Conservation (phyloP, 352 stramenopile genomes). For the Phytophthora pluvialis region DNA sequence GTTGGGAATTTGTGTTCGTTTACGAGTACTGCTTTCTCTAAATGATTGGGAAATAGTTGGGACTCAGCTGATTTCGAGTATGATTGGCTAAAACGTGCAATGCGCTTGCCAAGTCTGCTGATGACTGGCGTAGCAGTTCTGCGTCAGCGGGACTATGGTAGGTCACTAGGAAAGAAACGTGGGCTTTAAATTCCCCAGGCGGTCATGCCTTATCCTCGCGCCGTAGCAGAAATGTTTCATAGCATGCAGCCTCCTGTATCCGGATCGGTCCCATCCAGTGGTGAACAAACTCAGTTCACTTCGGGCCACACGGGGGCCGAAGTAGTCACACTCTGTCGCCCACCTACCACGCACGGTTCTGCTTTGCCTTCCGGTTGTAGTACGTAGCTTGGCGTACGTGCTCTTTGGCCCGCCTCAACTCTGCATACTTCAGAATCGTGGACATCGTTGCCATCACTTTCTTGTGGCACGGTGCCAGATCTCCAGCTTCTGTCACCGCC, state of each 20-base stretch:
- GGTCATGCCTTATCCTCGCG: background rate
- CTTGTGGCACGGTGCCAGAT: background rate
- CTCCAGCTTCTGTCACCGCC: background rate
- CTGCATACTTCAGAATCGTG: background rate
- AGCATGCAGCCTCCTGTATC: background rate
- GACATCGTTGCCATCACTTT: background rate
- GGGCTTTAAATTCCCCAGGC: background rate
- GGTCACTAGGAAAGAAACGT: background rate
- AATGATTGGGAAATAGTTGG: too few relatives aligned
- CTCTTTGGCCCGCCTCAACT: background rate
- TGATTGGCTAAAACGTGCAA: too few relatives aligned
- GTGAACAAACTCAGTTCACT: conserved; percentile 3
- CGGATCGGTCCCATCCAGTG: background rate
- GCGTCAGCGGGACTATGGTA: too few relatives aligned
- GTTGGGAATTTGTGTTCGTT: too few relatives aligned
- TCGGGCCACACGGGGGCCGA: background rate
- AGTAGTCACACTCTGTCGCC: background rate
- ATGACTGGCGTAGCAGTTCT: too few relatives aligned
- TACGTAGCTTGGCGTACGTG: background rate
- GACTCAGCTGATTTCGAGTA: too few relatives aligned
- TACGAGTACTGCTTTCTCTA: too few relatives aligned
- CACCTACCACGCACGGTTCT: background rate
- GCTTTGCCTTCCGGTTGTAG: background rate
- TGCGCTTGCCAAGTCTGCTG: too few relatives aligned
- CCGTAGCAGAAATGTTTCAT: background rate